Evolutionary conservation across 148 eudicot genomes (phyloP), one percentile per base, ranked within the genome.

Genomic region (Cornus suecica): DNA sequence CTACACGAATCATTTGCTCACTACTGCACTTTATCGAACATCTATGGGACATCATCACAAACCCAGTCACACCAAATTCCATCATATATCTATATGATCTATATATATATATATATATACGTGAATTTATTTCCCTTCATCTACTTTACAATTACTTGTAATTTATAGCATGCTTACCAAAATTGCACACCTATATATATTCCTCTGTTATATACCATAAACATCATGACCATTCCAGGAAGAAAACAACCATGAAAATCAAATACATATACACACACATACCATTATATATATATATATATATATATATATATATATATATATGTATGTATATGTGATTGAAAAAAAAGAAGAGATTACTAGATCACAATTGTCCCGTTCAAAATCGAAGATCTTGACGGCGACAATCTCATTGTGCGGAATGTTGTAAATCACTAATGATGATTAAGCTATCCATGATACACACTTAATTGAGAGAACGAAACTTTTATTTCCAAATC

Each of bases 351-450:
- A 30, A 42, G 10, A 14, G 58, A 16, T 79, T 88, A 95, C 99
- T 97, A 92, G 83, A 88, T 95, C 97, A 37, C 89, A 76, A 61
- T 92, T 94, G 63, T 78, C 84, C 20, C 97, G 92, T 80, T 95
- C 99, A 69, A 89, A 91, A 78, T 95, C 99, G 23, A 95, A 92
- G 74, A 95, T 89, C 69, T 95, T 95, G 70, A 95, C 82, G 14
- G 99, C 99, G 1, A 95, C 87, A 42, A 92, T 76, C 86, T 92
- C 96, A 48, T 89, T 78, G 76, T 80, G 71, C 0, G 87, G 89
- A n/a, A n/a, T n/a, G n/a, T n/a, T n/a, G n/a, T n/a, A n/a, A n/a
- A n/a, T n/a, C n/a, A n/a, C n/a, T n/a, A n/a, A n/a, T n/a, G n/a
- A n/a, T n/a, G n/a, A n/a, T n/a, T n/a, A n/a, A n/a, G n/a, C n/a